phyloP scores from a whole-genome alignment of 2,329 filamentous ascomycete species.

The Alternaria burnsii region DNA sequence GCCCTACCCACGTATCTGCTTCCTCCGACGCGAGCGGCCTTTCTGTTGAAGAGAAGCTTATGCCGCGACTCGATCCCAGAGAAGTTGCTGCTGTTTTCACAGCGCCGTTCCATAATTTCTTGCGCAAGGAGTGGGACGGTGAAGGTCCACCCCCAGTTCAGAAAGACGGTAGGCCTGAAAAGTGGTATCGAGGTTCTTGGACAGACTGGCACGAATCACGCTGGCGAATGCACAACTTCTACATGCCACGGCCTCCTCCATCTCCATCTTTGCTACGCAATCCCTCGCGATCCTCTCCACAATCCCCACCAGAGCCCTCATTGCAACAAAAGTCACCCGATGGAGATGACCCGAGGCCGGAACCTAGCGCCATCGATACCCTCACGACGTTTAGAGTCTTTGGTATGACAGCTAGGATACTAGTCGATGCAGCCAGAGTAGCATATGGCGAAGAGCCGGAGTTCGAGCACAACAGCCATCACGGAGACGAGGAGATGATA shows the following conservation, averaged over 20 bases:
- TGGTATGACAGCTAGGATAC: constrained; percentile 91
- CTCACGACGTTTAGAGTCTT: constrained; percentile 80
- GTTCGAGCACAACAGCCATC: constrained; percentile 76
- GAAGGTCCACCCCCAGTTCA: constrained; percentile 53
- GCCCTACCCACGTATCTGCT: constrained; percentile 24
- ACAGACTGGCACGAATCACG: constrained; percentile 76
- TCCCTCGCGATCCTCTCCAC: constrained; percentile 1
- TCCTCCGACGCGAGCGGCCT: constrained; percentile 12
- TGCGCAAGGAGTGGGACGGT: constrained; percentile 64
- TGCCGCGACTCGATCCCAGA: constrained; percentile 82
- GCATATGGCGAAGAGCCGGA: constrained; percentile 85
- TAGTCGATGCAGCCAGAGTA: constrained; percentile 86
- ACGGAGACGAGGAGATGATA: constrained; percentile 74
- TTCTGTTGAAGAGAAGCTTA: constrained; percentile 69
- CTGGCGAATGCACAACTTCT: constrained; percentile 94
- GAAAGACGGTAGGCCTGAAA: constrained; percentile 55
- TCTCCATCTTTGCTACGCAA: constrained; percentile 19
- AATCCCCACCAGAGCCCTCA: constrained; percentile 5
- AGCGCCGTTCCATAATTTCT: constrained; percentile 85
- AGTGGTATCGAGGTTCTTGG: constrained; percentile 90
- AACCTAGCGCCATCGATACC: constrained; percentile 50
- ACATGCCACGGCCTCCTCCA: constrained; percentile 67
- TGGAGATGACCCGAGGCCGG: constrained; percentile 45
- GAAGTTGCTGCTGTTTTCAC: constrained; percentile 96
- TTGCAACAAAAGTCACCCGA: constrained; percentile 16